phyloP scores from a whole-genome alignment of 257 asterid species.

The Penstemon barbatus region DNA sequence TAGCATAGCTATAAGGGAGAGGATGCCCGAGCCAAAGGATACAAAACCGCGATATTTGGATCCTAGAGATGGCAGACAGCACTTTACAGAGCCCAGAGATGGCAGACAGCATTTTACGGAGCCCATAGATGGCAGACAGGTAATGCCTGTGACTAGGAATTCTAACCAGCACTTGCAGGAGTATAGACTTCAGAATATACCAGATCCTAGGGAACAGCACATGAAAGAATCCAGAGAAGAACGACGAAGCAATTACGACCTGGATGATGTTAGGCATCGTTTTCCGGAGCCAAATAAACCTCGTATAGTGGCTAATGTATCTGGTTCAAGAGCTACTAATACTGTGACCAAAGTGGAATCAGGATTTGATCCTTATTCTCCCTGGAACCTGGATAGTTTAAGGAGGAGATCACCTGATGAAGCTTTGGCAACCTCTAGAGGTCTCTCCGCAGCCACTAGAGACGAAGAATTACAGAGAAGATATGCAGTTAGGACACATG shows the following conservation, averaged over 20 bases:
- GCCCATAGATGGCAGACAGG: conserved; percentile 39
- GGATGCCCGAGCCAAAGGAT: conserved; percentile 46
- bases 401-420: conserved; percentile 76
- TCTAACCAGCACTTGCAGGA: conserved; percentile 36
- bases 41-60: conserved; percentile 41
- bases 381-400: conserved; percentile 76
- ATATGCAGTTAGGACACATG: conserved; percentile 46
- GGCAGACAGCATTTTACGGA: conserved; percentile 35
- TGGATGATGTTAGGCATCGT: conserved; percentile 43
- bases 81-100: conserved; percentile 36
- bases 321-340: conserved; percentile 42
- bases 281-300: conserved; percentile 46
- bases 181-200: conserved; percentile 28
- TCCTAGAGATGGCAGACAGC: conserved; percentile 37
- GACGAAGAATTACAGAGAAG: conserved; percentile 56
- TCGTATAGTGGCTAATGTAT: conserved; percentile 29
- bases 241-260: conserved; percentile 38
- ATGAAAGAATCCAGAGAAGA: conserved; percentile 37
- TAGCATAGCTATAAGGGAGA: conserved; percentile 37
- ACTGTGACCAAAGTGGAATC: conserved; percentile 44
- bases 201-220: conserved; percentile 42
- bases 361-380: conserved; percentile 53
- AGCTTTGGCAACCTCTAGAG: conserved; percentile 47
- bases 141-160: conserved; percentile 37
- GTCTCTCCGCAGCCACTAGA: conserved; percentile 52